A percentile compares a stretch with the other conserved stretches of the same genome.
Conservation (phyloP, 2,329 filamentous ascomycete genomes). For the Hymenotorrendiella dingleyae region DNA sequence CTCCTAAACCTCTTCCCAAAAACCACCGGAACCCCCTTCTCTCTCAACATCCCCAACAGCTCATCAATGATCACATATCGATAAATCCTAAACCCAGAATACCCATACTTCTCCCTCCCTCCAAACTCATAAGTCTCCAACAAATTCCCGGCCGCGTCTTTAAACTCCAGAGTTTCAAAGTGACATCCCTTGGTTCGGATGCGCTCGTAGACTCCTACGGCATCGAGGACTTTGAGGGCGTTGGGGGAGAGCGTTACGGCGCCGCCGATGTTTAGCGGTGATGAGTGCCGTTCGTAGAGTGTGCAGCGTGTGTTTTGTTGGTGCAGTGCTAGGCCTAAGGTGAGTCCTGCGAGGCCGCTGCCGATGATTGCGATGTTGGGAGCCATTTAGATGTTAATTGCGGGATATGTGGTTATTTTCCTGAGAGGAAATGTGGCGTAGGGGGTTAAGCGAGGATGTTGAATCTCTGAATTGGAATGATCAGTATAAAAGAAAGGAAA, state of each 20-base stretch:
- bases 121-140: constrained; percentile 43
- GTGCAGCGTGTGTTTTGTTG: constrained; percentile 41
- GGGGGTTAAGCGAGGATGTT: no score
- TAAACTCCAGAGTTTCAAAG: constrained; percentile 43
- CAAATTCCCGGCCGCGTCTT: constrained; percentile 28
- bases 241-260: constrained; percentile 54
- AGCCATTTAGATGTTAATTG: no score
- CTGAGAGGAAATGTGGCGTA: no score
- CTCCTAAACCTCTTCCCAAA: constrained; percentile 42
- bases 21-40: constrained; percentile 35
- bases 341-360: no score
- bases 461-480: no score
- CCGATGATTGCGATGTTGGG: no score
- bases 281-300: constrained; percentile 44
- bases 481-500: no score
- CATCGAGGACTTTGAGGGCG: constrained; percentile 46
- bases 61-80: constrained; percentile 43
- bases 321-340: constrained; percentile 46
- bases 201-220: constrained; percentile 39
- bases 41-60: constrained; percentile 36
- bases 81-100: constrained; percentile 47
- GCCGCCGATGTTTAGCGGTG: constrained; percentile 42
- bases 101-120: constrained; percentile 40
- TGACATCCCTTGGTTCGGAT: constrained; percentile 39
- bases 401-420: no score